Base-by-base conservation (phyloP, 2,329 filamentous ascomycete species). In the Ambrosiella cleistominuta region DNA sequence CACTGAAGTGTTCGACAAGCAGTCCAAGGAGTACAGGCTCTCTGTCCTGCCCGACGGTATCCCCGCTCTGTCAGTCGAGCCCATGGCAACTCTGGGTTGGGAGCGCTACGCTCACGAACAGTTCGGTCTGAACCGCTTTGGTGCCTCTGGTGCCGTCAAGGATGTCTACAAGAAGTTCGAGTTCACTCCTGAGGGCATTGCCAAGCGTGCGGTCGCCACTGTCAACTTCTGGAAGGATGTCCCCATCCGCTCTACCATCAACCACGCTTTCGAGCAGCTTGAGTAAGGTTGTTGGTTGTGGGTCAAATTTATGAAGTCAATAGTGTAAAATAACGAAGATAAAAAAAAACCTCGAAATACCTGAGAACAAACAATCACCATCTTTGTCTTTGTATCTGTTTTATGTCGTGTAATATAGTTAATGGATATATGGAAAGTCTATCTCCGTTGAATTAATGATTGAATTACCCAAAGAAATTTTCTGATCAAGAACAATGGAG, bases 81-180 rank as follows among this genome's bases (percentile, higher is more conserved):
- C 89, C 71, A 94, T 95, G 87, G 86, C 81, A 73, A 98, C 93
- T 65, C 83, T 96, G 74, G 93, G 93, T 66, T 98, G 93, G 93
- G 90, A 97, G 81, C 86, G 91, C 73, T 98, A 97, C 77, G 87
- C 89, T 61, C 91, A 98, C 75, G 93, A 98, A 82, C 93, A 98
- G 78, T 98, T 98, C 68, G 93, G 93, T 71, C 83, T 98, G 65
- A 98, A 98, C 85, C 83, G 93, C 71, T 98, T 98, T 74, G 93
- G 93, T 82, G 91, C 91, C 65, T 95, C 88, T 59, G 93, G 91
- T 68, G 85, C 91, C 65, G 97, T 97, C 80, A 91, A 91, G 84
- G 85, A 97, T 68, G 89, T 98, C 62, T 98, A 98, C 81, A 85
- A 87, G 86, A 97, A 96, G 82, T 98, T 98, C 75, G 93, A 97